Evolutionary conservation across 257 asterid genomes (phyloP).

Genomic region (Solanum ossicruentum): DNA sequence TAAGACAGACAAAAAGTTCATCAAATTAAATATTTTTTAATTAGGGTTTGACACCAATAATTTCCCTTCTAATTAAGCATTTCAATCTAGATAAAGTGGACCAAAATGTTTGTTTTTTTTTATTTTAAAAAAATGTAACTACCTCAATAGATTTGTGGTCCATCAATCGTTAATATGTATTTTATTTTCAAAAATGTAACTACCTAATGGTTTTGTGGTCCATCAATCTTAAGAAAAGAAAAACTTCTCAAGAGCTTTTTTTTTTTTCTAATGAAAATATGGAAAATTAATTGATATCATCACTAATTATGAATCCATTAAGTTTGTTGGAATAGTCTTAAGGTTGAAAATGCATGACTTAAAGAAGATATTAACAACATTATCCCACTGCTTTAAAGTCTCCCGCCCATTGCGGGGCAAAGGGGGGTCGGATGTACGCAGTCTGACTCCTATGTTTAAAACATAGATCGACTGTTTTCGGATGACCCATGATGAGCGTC

Average conservation of each 20-base stretch:
- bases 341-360: neutral
- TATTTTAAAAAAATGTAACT: neutral
- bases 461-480: too few species aligned
- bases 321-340: neutral
- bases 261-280: neutral
- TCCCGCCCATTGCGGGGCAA: too few species aligned
- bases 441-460: too few species aligned
- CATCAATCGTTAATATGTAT: neutral
- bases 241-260: neutral
- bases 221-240: neutral
- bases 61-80: neutral
- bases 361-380: too few species aligned
- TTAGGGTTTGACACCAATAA: slow-evolving; percentile 6
- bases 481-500: too few species aligned
- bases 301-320: neutral
- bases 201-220: neutral
- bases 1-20: slow-evolving; percentile 32
- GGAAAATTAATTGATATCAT: neutral
- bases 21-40: slow-evolving; percentile 12
- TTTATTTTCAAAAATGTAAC: neutral
- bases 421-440: too few species aligned
- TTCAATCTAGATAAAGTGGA: neutral
- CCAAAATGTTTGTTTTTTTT: neutral
- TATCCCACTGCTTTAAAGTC: too few species aligned
- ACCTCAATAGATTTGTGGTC: neutral